Conservation (phyloP, 441 rosid genomes). For the Raphanus hybrid region DNA sequence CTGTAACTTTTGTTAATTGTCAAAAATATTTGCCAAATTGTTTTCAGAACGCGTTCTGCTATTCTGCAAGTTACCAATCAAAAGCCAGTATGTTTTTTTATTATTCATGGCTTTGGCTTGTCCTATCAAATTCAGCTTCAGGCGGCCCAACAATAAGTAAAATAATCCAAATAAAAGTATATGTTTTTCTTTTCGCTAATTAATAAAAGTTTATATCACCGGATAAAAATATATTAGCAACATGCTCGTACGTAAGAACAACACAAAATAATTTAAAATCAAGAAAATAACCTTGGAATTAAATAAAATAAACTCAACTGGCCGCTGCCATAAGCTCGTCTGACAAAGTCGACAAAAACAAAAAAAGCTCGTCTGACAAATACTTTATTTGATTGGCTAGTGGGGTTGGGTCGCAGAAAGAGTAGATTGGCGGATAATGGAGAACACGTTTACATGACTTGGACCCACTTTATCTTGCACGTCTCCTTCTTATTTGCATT, state of each 20-base stretch:
- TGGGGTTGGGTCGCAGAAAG: not conserved
- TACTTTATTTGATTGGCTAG: not conserved
- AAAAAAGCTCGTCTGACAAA: not conserved
- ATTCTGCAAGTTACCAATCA: too few relatives aligned
- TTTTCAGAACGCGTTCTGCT: too few relatives aligned
- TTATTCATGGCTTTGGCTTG: not conserved
- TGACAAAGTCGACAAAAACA: not conserved
- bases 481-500: constrained; percentile 1
- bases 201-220: not conserved
- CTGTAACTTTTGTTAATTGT: too few relatives aligned
- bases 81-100: too few relatives aligned
- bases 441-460: not conserved
- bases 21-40: too few relatives aligned
- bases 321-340: not conserved
- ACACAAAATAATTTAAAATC: not conserved
- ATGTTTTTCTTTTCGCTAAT: too few relatives aligned
- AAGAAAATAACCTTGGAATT: not conserved
- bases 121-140: not conserved
- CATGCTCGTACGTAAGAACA: not conserved
- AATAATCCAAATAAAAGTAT: too few relatives aligned
- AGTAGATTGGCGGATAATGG: not conserved
- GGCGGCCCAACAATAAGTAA: not conserved
- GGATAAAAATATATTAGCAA: not conserved
- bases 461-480: constrained; percentile 4
- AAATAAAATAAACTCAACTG: not conserved